These are phyloP conservation scores for Nyctanthes arbortristis DNA, from an alignment of 257 asterid genomes.

Conservation along the genomic window DNA sequence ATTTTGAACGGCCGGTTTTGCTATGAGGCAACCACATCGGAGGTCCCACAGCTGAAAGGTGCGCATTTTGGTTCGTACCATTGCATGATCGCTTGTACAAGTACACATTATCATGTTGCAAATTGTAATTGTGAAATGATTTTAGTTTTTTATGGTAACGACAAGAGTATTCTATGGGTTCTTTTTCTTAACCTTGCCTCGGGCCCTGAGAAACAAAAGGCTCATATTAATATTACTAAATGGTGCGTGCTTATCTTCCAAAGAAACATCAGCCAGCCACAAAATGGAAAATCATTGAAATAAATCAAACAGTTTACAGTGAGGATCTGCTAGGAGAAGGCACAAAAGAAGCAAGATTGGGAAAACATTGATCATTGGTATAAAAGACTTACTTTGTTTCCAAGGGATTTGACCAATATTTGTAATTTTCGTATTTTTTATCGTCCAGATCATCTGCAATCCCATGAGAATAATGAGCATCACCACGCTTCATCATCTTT, in stretches of 20 bases:
- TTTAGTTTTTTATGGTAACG: no score
- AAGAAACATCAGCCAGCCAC: neutral
- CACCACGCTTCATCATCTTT: conserved; percentile 89
- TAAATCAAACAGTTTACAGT: neutral
- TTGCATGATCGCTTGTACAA: no score
- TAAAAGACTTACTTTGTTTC: conserved; percentile 66
- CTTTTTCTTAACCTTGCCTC: no score
- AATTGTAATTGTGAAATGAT: no score
- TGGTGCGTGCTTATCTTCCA: neutral
- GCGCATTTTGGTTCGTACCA: no score
- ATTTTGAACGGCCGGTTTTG: no score
- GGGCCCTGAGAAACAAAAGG: no score
- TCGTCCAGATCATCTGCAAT: conserved; percentile 69
- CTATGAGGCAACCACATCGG: no score
- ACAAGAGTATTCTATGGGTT: no score
- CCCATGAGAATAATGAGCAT: conserved; percentile 76
- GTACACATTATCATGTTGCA: no score
- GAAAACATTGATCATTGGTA: neutral
- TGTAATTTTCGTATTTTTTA: conserved; percentile 58
- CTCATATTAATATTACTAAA: neutral
- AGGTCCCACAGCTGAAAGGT: no score
- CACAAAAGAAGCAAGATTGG: neutral
- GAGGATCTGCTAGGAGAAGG: neutral
- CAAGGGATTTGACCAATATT: conserved; percentile 88
- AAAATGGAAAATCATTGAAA: neutral